Evolutionary conservation across 1,284 basidiomycete genomes (phyloP), one percentile per base, ranked within the genome.

Genomic region (Athelia sp.): DNA sequence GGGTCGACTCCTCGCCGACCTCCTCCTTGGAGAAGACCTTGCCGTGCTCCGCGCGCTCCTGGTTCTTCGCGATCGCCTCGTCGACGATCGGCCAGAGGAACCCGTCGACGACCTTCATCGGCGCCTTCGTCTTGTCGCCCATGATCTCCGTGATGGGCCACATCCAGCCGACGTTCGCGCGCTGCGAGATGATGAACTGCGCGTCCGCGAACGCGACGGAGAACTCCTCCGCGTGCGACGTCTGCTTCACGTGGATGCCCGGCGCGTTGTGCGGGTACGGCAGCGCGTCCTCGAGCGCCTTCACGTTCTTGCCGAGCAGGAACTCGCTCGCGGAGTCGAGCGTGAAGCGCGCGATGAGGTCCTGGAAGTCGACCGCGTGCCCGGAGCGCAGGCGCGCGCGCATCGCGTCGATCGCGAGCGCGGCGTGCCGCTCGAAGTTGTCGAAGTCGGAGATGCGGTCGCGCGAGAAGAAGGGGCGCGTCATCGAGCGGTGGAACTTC

Each of bases 281-380:
- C 6, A 58, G 58, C 3, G 61, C 64, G 1, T 67, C 67, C 2
- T 63, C 62, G 29, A 81, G 68, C 49, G 59, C 66, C 46, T 67
- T 59, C 34, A 71, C 71, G 55, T 64, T 74, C 49, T 64, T 57
- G 13, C 73, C 72, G 50, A 81, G 81, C 26, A 82, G 69, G 58
- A 80, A 81, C 52, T 79, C 75, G 1, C 74, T 72, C 8, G 77
- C 76, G 3, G 75, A 71, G 58, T 82, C 79, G 23, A 82, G 69
- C 0, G 79, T 79, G 58, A 81, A 80, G 4, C 76, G 71, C 4
- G 68, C 68, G 57, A 76, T 54, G n/a, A 58, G 48, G 49, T 67
- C 67, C 62, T 73, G 71, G 48, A 72, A 66, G 52, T 74, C 73
- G 13, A 75, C 56, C 1, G 72, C 56, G 44, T 67, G 60, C 1